Evolutionary conservation across 2,329 filamentous ascomycete species (phyloP).

Genomic region (Madurella fahalii): DNA sequence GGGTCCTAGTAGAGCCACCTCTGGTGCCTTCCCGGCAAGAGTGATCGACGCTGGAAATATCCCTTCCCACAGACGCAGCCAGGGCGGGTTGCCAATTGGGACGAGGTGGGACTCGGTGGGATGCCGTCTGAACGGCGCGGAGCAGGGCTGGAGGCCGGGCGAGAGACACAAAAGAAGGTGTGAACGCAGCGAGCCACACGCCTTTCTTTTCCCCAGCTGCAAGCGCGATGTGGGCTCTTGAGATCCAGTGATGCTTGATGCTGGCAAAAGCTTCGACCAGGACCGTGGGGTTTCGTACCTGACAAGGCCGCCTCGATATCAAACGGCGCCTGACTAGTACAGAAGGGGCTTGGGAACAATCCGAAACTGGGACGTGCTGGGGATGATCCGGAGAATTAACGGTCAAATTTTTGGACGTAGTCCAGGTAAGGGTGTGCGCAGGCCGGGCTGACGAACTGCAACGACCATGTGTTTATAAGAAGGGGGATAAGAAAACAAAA

Average conservation of each 20-base stretch:
- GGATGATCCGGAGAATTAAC: slow-evolving; percentile 27
- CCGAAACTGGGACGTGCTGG: slow-evolving; percentile 17
- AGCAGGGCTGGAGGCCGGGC: slow-evolving; percentile 17
- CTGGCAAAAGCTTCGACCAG: slow-evolving; percentile 9
- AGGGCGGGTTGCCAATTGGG: slow-evolving; percentile 25
- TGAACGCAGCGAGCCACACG: slow-evolving; percentile 16
- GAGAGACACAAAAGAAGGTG: slow-evolving; percentile 6
- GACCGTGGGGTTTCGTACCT: slow-evolving; percentile 17
- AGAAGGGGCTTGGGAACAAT: slow-evolving; percentile 6
- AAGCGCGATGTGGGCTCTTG: slow-evolving; percentile 17
- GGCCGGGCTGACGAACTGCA: not conserved
- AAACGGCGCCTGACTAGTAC: slow-evolving; percentile 15
- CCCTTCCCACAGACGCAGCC: slow-evolving; percentile 37
- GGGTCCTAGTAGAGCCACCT: slow-evolving; percentile 32
- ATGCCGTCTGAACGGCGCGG: slow-evolving; percentile 16
- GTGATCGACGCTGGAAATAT: slow-evolving; percentile 53
- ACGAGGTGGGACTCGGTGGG: slow-evolving; percentile 2
- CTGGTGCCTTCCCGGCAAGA: slow-evolving; percentile 49
- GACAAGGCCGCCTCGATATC: slow-evolving; percentile 12
- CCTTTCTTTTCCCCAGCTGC: slow-evolving; percentile 14
- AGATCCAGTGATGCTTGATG: slow-evolving; percentile 24
- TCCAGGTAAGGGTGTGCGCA: not conserved
- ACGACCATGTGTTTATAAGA: too few relatives aligned
- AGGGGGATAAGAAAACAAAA: too few relatives aligned
- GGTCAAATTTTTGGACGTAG: slow-evolving; percentile 24